These are phyloP conservation scores for Colletotrichum simmondsii DNA, from an alignment of 2,329 filamentous ascomycete species.

Conservation along the genomic window DNA sequence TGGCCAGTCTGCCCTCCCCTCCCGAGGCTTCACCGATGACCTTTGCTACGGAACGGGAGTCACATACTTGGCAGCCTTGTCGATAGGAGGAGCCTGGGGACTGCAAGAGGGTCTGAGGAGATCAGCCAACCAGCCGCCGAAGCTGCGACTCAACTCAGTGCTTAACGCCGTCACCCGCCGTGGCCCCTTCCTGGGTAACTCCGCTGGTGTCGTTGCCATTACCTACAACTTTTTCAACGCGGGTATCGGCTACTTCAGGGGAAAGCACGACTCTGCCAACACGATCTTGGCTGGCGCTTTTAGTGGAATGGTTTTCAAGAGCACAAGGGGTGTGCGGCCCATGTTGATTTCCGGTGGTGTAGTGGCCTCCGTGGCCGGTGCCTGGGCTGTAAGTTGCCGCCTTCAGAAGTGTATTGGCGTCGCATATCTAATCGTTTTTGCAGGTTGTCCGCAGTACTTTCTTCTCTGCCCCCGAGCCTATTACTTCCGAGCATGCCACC, in stretches of 20 bases:
- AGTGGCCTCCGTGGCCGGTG: conserved; percentile 85
- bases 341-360: conserved; percentile 96
- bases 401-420: not conserved
- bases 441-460: conserved; percentile 54
- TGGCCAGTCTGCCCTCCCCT: conserved; percentile 89
- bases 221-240: conserved; percentile 96
- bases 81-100: conserved; percentile 91
- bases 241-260: conserved; percentile 79
- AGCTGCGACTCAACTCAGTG: conserved; percentile 92
- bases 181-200: conserved; percentile 96
- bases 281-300: conserved; percentile 86
- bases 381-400: conserved; percentile 82
- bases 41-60: conserved; percentile 97
- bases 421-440: conserved; percentile 6
- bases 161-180: conserved; percentile 93
- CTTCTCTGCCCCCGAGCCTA: conserved; percentile 50
- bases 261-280: conserved; percentile 91
- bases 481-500: conserved; percentile 30
- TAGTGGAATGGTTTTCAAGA: conserved; percentile 96
- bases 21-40: conserved; percentile 97
- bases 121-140: conserved; percentile 82
- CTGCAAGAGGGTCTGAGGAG: conserved; percentile 88
- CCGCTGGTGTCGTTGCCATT: conserved; percentile 93
- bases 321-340: conserved; percentile 86
- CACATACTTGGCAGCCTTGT: conserved; percentile 89